Percentiles rank a stretch among this genome's conserved stretches.
Evolutionary conservation across 768 basidiomycete genomes (phyloP).

Genomic region (Cystofilobasidium bisporidii): DNA sequence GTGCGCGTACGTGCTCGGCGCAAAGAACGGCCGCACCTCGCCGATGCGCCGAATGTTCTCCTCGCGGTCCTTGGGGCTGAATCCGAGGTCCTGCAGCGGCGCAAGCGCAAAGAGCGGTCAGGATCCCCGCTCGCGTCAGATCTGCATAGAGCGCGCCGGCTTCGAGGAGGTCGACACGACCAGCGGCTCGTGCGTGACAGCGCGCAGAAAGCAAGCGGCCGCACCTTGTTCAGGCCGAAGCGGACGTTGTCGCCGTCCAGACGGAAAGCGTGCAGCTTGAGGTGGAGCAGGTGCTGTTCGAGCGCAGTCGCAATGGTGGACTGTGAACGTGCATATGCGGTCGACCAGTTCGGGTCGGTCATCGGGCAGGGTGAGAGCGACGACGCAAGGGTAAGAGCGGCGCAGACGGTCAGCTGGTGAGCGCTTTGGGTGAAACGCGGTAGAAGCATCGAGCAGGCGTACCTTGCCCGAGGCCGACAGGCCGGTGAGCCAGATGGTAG

Average conservation of each 20-base stretch:
- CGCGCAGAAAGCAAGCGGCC: neutral
- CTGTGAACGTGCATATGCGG: too few relatives aligned
- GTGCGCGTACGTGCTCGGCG: too few relatives aligned
- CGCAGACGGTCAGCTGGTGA: too few relatives aligned
- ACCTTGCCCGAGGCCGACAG: constrained; percentile 93
- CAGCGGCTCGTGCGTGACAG: too few relatives aligned
- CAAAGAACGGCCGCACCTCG: constrained; percentile 51
- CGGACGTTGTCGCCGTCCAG: constrained; percentile 86
- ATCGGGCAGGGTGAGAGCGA: too few relatives aligned
- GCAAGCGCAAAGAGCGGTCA: too few relatives aligned
- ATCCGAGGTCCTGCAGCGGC: constrained; percentile 60
- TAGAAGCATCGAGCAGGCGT: constrained; percentile 6
- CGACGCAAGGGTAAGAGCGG: too few relatives aligned
- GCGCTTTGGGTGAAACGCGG: too few relatives aligned
- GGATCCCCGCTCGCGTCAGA: too few relatives aligned
- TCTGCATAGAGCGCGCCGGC: too few relatives aligned
- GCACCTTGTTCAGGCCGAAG: constrained; percentile 79
- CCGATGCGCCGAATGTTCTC: constrained; percentile 96
- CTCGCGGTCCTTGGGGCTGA: constrained; percentile 79
- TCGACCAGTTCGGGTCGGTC: too few relatives aligned
- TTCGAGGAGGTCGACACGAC: too few relatives aligned
- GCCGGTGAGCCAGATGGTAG: constrained; percentile 94
- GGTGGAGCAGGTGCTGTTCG: constrained; percentile 85
- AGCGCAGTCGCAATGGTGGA: constrained; percentile 95
- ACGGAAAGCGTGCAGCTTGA: constrained; percentile 75